Evolutionary conservation across 2,329 filamentous ascomycete genomes (phyloP).

Genomic region (Rhexocercosporidium sp.): DNA sequence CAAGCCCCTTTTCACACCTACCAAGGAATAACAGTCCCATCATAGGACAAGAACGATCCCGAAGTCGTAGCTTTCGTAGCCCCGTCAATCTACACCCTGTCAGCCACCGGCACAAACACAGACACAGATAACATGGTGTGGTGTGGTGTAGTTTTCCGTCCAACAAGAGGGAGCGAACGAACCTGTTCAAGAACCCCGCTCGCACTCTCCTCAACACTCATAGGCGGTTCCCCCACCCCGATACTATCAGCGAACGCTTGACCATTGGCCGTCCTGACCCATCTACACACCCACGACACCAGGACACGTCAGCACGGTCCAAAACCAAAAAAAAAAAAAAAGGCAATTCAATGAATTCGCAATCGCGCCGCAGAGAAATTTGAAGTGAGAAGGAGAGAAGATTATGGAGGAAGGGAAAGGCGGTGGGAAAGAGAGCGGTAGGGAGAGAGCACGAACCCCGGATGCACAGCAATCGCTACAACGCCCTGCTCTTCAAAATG

Average conservation of each 20-base stretch:
- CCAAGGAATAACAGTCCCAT: slow-evolving; percentile 33
- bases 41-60: slow-evolving; percentile 34
- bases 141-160: too few relatives aligned
- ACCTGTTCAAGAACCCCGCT: slow-evolving; percentile 41
- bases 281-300: slow-evolving; percentile 27
- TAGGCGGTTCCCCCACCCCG: slow-evolving; percentile 43
- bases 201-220: slow-evolving; percentile 45
- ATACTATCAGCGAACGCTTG: slow-evolving; percentile 42
- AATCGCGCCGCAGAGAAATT: too few relatives aligned
- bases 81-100: slow-evolving; percentile 43
- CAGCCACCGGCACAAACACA: too few relatives aligned
- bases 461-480: slow-evolving; percentile 41
- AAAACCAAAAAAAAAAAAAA: too few relatives aligned
- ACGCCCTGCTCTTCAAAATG: slow-evolving; percentile 46
- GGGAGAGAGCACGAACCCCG: slow-evolving; percentile 32
- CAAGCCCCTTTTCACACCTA: slow-evolving; percentile 12
- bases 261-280: slow-evolving; percentile 51
- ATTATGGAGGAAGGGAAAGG: too few relatives aligned
- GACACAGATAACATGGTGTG: too few relatives aligned
- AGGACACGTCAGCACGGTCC: too few relatives aligned
- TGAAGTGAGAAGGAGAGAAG: not conserved
- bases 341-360: too few relatives aligned
- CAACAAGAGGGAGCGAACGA: not conserved
- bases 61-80: slow-evolving; percentile 42
- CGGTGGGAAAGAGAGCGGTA: not conserved